Evolutionary conservation across 1,139 yeast genomes (phyloP).

Genomic region (Protomyces inouyei): DNA sequence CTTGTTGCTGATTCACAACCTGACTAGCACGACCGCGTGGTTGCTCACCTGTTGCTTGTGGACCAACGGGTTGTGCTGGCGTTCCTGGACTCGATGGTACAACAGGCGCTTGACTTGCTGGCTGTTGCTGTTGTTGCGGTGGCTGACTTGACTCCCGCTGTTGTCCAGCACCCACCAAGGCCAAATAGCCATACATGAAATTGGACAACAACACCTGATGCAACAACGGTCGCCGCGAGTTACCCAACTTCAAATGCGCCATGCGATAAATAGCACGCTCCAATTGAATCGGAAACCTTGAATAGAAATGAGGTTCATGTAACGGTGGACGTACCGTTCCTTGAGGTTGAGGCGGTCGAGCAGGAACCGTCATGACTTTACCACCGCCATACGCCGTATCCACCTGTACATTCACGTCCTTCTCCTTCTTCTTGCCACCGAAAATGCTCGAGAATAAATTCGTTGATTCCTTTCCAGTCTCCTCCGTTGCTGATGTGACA

Average conservation of each 20-base stretch:
- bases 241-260: conserved; percentile 87
- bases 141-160: neutral
- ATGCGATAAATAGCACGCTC: conserved; percentile 92
- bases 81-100: conserved; percentile 42
- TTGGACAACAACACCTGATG: conserved; percentile 91
- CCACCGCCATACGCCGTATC: neutral
- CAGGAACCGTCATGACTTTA: neutral
- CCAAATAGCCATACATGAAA: conserved; percentile 95
- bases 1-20: no score
- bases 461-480: conserved; percentile 7
- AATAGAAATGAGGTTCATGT: conserved; percentile 19
- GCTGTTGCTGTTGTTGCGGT: neutral
- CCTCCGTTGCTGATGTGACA: conserved; percentile 1
- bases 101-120: neutral
- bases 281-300: conserved; percentile 83
- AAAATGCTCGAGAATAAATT: conserved; percentile 20
- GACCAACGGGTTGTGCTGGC: neutral
- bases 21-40: neutral
- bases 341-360: neutral
- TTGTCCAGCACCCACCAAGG: conserved; percentile 60
- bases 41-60: neutral
- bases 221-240: conserved; percentile 80
- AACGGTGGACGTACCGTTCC: neutral
- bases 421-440: conserved; percentile 15
- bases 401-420: neutral